phyloP scores from a whole-genome alignment of 2,329 filamentous ascomycete genomes.

The Hyphodiscus sp. region DNA sequence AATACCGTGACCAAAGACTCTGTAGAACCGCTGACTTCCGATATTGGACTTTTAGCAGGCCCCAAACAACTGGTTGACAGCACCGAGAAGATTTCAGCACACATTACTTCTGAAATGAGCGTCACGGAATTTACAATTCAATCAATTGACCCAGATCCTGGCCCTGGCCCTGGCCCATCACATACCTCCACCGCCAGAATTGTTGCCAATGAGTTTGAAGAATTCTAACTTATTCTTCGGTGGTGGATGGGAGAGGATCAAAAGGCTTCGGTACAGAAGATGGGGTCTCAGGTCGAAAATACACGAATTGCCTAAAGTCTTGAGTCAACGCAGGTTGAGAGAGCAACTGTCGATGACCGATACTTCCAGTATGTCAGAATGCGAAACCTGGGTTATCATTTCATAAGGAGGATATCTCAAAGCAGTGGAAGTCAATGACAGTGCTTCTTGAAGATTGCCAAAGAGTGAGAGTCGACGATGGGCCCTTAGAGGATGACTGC shows the following conservation, averaged over 20 bases:
- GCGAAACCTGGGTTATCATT: background rate
- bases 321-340: conserved; percentile 4
- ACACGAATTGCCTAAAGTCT: conserved; percentile 1
- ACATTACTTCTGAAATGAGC: background rate
- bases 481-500: conserved; percentile 19
- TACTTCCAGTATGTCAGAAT: conserved; percentile 5
- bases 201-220: too few species aligned
- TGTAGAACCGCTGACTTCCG: too few species aligned
- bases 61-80: too few species aligned
- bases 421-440: background rate
- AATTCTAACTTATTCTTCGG: background rate
- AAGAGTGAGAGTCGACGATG: conserved; percentile 16
- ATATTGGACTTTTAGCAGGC: too few species aligned
- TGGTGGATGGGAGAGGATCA: background rate
- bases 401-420: background rate
- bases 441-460: conserved; percentile 9
- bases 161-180: too few species aligned
- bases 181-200: background rate
- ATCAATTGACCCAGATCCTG: background rate
- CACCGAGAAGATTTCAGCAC: too few species aligned
- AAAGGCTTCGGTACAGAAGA: background rate
- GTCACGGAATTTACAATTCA: background rate
- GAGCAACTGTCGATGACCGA: conserved; percentile 8
- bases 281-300: conserved; percentile 5
- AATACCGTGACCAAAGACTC: too few species aligned